Evolutionary conservation across 805 yeast genomes (phyloP), one percentile per base, ranked within the genome.

Genomic region (Sugiyamaella boreocaroliniensis): DNA sequence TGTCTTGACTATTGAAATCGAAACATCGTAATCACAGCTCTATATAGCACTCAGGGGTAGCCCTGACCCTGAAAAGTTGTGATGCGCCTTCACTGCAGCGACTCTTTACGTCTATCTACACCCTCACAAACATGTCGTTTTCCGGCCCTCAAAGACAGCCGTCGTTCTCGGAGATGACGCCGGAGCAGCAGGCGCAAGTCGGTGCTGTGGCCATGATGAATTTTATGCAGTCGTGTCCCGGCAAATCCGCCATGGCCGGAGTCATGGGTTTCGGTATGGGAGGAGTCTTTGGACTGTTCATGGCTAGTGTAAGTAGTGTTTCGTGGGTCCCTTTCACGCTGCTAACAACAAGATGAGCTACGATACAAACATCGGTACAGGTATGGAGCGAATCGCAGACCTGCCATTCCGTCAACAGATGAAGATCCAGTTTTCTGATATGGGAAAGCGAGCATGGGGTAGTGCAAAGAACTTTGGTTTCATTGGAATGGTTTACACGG

Each of bases 401-500:
- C 73, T 92, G 56, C 98, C 99, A 1, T 81, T 93, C 67, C 85
- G 80, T 64, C 95, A 92, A 71, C 99, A 93, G 67, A 83, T 93
- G 84, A 88, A 86, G 65, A 67, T 88, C 44, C 97, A 92, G 71
- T 86, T 89, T 66, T 70, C 83, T 11, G 99, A 93, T 68, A 89
- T 93, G 97, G 95, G 92, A 34, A 79, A 76, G 60, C 79, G 97
- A 66, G 80, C 97, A n/a, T 85, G 79, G 73, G 76, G 86, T 1
- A 82, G 90, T 64, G 98, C 98, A 4, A 89, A 88, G 68, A 93
- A 87, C 69, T 93, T 93, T 67, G 98, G 97, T 16, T 86, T 82
- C 64, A 86, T 90, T 59, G 97, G 98, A 64, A 79, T 86, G 75
- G 83, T 92, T 29, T 90, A 85, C 68, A 79, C 96, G 6, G 97